A percentile compares a stretch with the other conserved stretches of the same genome.
phyloP scores from a whole-genome alignment of 208 protist genomes.

The Leishmania major region DNA sequence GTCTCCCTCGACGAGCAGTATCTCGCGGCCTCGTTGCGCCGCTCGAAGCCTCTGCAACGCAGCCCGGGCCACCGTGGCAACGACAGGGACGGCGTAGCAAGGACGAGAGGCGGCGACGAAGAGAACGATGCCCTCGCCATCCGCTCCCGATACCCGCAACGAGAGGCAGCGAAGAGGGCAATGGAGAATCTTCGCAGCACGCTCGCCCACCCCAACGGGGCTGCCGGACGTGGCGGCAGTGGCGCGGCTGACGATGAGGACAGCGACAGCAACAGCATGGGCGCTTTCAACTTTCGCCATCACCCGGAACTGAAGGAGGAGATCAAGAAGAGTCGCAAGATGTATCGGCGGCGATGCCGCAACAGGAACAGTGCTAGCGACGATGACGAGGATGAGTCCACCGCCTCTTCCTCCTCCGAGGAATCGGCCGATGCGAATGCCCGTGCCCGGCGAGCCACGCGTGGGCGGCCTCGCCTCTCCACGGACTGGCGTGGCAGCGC shows the following conservation, averaged over 20 bases:
- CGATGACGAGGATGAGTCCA: conserved; percentile 2
- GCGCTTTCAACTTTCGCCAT: conserved; percentile 41
- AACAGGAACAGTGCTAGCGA: background rate
- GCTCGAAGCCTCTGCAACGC: conserved; percentile 2
- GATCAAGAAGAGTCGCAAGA: conserved; percentile 2
- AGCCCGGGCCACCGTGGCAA: background rate
- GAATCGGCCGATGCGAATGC: background rate
- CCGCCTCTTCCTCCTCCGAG: background rate
- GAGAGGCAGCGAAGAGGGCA: conserved; percentile 63
- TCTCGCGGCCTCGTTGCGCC: conserved; percentile 21
- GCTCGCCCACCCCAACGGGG: conserved; percentile 24
- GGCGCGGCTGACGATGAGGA: conserved; percentile 17
- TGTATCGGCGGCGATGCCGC: background rate
- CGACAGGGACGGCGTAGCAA: background rate
- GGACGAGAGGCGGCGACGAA: background rate
- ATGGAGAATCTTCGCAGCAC: conserved; percentile 55
- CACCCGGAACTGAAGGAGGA: conserved; percentile 37
- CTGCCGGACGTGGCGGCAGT: background rate
- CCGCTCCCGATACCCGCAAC: conserved; percentile 59
- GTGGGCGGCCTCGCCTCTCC: background rate
- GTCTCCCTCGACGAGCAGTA: conserved; percentile 58
- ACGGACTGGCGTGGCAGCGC: too few relatives aligned
- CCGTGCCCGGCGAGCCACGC: too few relatives aligned
- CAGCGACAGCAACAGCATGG: conserved; percentile 27
- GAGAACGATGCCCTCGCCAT: conserved; percentile 33